phyloP scores from a whole-genome alignment of 495 filamentous ascomycete species.

The Neurospora hispaniola region DNA sequence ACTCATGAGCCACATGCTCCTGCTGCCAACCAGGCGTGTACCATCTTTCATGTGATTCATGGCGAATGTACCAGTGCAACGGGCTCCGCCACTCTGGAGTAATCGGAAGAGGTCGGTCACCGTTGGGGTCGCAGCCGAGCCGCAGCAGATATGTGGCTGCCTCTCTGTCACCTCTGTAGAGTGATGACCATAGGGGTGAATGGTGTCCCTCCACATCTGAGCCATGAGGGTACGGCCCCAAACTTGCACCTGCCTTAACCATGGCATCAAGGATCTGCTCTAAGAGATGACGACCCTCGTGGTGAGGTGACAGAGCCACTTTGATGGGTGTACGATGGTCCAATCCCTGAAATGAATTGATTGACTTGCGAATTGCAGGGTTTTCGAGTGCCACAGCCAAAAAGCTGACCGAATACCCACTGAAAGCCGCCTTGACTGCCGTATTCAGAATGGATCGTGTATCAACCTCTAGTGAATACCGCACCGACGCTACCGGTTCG shows the following conservation, averaged over 20 bases:
- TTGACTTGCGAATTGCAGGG: neutral
- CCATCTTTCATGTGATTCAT: neutral
- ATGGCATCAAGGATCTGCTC: neutral
- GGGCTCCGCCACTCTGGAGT: neutral
- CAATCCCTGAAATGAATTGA: neutral
- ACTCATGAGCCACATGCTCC: neutral
- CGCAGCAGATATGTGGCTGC: neutral
- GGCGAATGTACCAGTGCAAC: neutral
- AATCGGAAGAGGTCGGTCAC: neutral
- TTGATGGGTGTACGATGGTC: neutral
- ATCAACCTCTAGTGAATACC: neutral
- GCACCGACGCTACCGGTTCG: neutral
- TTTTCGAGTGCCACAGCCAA: neutral
- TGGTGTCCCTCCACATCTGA: neutral
- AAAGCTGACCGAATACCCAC: neutral
- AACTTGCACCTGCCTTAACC: neutral
- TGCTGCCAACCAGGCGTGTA: neutral
- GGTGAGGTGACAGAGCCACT: neutral
- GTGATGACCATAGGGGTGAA: neutral
- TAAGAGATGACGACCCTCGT: neutral
- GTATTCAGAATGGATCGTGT: neutral
- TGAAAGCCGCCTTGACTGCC: neutral
- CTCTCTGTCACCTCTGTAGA: neutral
- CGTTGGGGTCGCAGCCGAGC: neutral
- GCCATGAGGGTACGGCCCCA: neutral